A percentile compares a stretch with the other conserved stretches of the same genome.
Conservation (phyloP, 768 basidiomycete genomes). For the Collybiopsis luxurians region DNA sequence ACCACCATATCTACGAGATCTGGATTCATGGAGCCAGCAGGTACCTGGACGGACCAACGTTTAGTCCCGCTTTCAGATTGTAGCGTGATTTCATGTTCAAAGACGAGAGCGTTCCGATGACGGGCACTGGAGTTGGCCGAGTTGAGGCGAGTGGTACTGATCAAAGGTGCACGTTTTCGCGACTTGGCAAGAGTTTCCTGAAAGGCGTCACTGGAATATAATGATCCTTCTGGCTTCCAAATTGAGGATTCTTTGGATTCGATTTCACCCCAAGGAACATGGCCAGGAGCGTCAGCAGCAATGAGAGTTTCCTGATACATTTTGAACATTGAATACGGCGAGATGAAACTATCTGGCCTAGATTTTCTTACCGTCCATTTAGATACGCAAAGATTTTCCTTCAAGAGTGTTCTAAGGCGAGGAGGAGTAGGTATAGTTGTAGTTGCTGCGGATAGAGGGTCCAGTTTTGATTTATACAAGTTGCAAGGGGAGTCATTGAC, state of each 20-base stretch:
- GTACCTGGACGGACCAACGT: slow-evolving; percentile 31
- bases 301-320: slow-evolving; percentile 24
- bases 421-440: slow-evolving; percentile 36
- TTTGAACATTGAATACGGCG: slow-evolving; percentile 3
- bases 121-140: slow-evolving; percentile 5
- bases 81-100: slow-evolving; percentile 33
- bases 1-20: slow-evolving; percentile 39
- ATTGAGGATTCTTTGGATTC: slow-evolving; percentile 13
- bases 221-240: slow-evolving; percentile 40
- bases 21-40: slow-evolving; percentile 31
- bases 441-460: slow-evolving; percentile 12
- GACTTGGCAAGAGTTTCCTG: slow-evolving; percentile 15
- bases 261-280: slow-evolving; percentile 35
- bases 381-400: slow-evolving; percentile 35
- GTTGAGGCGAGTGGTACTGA: slow-evolving; percentile 9
- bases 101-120: slow-evolving; percentile 28
- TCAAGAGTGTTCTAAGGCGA: slow-evolving; percentile 33
- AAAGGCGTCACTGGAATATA: slow-evolving; percentile 32
- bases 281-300: slow-evolving; percentile 31
- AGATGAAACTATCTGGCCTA: not conserved
- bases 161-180: slow-evolving; percentile 6
- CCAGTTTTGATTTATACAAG: not conserved
- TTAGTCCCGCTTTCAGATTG: slow-evolving; percentile 23
- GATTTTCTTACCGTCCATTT: slow-evolving; percentile 37
- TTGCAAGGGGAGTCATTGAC: slow-evolving; percentile 23